Evolutionary conservation across 371 early-diverging fungal genomes (phyloP).

Genomic region (Apophysomyces variabilis): DNA sequence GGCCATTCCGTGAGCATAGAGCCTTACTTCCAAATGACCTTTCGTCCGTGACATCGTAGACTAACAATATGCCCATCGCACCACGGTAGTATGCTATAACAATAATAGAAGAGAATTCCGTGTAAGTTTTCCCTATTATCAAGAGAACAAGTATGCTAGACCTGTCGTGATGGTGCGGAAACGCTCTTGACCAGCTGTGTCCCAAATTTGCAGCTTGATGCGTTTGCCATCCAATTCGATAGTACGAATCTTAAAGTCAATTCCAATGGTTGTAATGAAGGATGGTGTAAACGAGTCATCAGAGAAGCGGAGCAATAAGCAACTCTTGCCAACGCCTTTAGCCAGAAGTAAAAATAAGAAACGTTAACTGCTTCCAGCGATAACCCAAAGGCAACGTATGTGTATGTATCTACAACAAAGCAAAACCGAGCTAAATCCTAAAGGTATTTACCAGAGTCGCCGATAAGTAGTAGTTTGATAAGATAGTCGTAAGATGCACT

Average conservation of each 20-base stretch:
- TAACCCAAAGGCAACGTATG: too few species aligned
- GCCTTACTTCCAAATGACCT: conserved; percentile 92
- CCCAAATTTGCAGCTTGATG: conserved; percentile 99
- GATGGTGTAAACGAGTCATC: conserved; percentile 99
- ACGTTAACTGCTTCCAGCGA: background rate
- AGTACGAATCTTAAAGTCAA: conserved; percentile 99
- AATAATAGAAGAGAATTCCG: background rate
- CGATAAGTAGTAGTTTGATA: conserved; percentile 99
- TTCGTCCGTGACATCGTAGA: conserved; percentile 99
- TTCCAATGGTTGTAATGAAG: conserved; percentile 98
- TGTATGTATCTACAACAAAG: too few species aligned
- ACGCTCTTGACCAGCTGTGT: conserved; percentile 99
- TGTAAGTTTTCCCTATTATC: background rate
- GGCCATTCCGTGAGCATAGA: conserved; percentile 2
- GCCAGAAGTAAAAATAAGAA: conserved; percentile 2
- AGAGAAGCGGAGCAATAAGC: conserved; percentile 94
- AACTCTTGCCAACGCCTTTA: conserved; percentile 97
- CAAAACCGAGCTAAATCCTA: background rate
- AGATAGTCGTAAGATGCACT: conserved; percentile 95
- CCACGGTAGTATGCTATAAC: conserved; percentile 94
- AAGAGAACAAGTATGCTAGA: conserved; percentile 20
- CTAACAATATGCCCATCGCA: conserved; percentile 99
- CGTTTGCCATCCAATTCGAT: conserved; percentile 98
- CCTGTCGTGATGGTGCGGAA: conserved; percentile 99
- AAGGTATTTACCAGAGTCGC: conserved; percentile 90